These are phyloP conservation scores for Trichoderma atroviride DNA, from an alignment of 2,329 filamentous ascomycete species.

Conservation along the genomic window DNA sequence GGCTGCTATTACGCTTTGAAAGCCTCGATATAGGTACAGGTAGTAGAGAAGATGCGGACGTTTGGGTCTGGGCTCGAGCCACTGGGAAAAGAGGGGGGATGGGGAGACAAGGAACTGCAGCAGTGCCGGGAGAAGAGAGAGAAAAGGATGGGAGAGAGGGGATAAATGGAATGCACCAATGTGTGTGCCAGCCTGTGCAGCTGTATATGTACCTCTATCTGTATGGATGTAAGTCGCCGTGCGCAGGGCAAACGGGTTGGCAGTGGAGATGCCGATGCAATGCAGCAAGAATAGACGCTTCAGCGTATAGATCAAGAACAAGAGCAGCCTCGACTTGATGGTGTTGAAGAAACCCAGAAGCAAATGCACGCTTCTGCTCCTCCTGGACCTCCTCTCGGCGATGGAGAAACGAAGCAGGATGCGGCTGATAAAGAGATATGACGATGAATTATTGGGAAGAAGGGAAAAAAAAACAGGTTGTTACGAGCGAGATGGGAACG, in stretches of 20 bases:
- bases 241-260: constrained; percentile 8
- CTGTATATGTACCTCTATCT: background rate
- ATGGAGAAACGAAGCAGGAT: background rate
- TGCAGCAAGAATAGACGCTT: background rate
- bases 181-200: background rate
- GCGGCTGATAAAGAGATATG: background rate
- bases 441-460: background rate
- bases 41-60: background rate
- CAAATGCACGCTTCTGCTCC: background rate
- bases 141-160: background rate
- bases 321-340: background rate
- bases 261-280: background rate
- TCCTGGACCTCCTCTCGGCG: background rate
- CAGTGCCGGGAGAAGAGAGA: background rate
- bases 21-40: background rate
- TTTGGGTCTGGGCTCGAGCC: background rate
- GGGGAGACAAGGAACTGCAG: background rate
- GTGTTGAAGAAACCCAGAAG: background rate
- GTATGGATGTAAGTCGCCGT: constrained; percentile 1
- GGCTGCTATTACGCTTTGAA: background rate
- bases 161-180: background rate
- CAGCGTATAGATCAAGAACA: background rate
- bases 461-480: background rate
- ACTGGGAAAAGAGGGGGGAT: background rate
- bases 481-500: background rate